Evolutionary conservation across 1,284 basidiomycete genomes (phyloP).

Genomic region (Apiotrichum porosum): DNA sequence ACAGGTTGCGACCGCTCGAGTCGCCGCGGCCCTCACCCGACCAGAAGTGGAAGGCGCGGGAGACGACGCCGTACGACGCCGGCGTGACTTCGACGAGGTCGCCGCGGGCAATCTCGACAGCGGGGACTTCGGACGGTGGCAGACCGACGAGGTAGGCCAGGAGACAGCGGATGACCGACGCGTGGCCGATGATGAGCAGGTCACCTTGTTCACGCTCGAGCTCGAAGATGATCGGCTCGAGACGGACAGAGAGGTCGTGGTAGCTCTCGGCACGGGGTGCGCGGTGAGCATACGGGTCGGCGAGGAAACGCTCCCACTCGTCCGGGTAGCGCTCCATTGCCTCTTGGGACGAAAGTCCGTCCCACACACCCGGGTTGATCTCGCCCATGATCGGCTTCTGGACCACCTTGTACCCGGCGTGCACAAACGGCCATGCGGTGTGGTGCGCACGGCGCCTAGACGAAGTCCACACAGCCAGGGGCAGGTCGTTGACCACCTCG

Average conservation of each 20-base stretch:
- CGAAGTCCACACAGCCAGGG: constrained; percentile 91
- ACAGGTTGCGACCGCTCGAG: constrained; percentile 43
- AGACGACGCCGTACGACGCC: constrained; percentile 82
- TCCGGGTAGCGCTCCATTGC: constrained; percentile 85
- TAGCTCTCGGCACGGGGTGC: constrained; percentile 92
- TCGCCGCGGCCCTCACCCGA: constrained; percentile 48
- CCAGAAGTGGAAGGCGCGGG: constrained; percentile 88
- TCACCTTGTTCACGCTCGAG: constrained; percentile 75
- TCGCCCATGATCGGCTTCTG: constrained; percentile 95
- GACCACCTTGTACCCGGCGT: constrained; percentile 67
- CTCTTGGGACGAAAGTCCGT: constrained; percentile 86
- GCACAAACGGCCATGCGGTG: constrained; percentile 90
- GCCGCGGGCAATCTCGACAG: constrained; percentile 87
- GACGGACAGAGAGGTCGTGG: constrained; percentile 72
- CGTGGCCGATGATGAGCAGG: constrained; percentile 73
- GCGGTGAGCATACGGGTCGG: constrained; percentile 89
- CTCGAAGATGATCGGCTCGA: constrained; percentile 79
- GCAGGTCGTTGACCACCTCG: constrained; percentile 53
- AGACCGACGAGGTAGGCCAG: constrained; percentile 87
- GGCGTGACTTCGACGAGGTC: constrained; percentile 86
- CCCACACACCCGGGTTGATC: constrained; percentile 92
- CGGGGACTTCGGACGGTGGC: constrained; percentile 93
- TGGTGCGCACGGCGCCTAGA: constrained; percentile 87
- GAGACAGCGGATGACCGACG: constrained; percentile 95
- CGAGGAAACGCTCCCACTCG: constrained; percentile 87